Conservation (phyloP, 2,329 filamentous ascomycete genomes). For the Blastomyces gilchristii region DNA sequence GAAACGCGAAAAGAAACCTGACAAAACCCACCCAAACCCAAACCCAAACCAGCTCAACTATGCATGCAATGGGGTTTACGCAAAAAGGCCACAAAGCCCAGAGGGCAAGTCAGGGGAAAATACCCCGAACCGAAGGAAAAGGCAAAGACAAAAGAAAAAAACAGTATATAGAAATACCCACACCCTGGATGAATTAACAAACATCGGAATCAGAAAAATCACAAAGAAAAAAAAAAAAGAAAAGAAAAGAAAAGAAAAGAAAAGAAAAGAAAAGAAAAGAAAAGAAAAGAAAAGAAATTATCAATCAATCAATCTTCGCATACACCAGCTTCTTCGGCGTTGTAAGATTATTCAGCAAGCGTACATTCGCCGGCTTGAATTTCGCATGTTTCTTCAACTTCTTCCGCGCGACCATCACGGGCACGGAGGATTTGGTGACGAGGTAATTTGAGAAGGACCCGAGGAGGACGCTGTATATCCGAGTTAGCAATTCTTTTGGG, state of each 20-base stretch:
- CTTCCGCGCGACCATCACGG: constrained; percentile 95
- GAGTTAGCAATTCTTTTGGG: constrained; percentile 1
- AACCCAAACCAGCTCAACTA: background rate
- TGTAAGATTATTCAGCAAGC: constrained; percentile 71
- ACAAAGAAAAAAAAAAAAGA: background rate
- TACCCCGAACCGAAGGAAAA: background rate
- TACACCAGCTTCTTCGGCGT: constrained; percentile 59
- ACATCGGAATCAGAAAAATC: too few relatives aligned
- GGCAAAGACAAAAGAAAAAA: too few relatives aligned
- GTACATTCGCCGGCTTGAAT: constrained; percentile 59
- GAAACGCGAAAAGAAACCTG: background rate
- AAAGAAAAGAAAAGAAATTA: too few relatives aligned
- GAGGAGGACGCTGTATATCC: constrained; percentile 61
- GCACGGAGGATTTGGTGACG: constrained; percentile 90
- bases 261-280: too few relatives aligned
- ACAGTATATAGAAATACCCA: background rate
- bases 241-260: too few relatives aligned
- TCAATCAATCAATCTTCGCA: constrained; percentile 60
- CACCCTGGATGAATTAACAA: background rate
- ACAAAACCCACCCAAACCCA: background rate
- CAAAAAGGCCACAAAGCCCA: background rate
- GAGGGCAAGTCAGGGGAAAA: background rate
- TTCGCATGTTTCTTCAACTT: constrained; percentile 78
- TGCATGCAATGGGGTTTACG: background rate
- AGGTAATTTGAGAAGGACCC: constrained; percentile 97